These are phyloP conservation scores for Primulina huaijiensis DNA, from an alignment of 257 asterid species.

Conservation along the genomic window DNA sequence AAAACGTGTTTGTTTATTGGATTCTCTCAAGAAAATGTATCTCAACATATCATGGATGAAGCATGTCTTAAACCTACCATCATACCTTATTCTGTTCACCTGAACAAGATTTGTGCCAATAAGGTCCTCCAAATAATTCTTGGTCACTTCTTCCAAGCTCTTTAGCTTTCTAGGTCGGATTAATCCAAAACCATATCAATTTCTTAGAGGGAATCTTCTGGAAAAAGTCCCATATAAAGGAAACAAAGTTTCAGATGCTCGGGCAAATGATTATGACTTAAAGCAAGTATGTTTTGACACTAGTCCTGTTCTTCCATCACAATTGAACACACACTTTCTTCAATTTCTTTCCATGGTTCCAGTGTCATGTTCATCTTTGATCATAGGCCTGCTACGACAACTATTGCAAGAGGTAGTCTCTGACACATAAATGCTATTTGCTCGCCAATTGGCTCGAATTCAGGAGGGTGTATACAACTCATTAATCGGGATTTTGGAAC, in stretches of 20 bases:
- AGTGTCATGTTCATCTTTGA: constrained; percentile 17
- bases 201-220: constrained; percentile 18
- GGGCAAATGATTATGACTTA: constrained; percentile 30
- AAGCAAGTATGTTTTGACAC: constrained; percentile 21
- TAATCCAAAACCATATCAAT: constrained; percentile 28
- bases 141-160: constrained; percentile 29
- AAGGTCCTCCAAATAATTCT: constrained; percentile 28
- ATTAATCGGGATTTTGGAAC: constrained; percentile 11
- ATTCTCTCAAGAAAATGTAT: constrained; percentile 28
- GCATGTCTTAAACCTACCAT: constrained; percentile 29
- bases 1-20: constrained; percentile 15
- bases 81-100: constrained; percentile 19
- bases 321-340: constrained; percentile 14
- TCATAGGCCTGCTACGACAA: constrained; percentile 28
- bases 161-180: constrained; percentile 3
- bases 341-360: constrained; percentile 20
- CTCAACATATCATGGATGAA: constrained; percentile 31
- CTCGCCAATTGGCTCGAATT: constrained; percentile 21
- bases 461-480: constrained; percentile 8
- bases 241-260: constrained; percentile 25
- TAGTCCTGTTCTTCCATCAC: constrained; percentile 15
- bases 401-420: constrained; percentile 32
- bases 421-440: constrained; percentile 26
- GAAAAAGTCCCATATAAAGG: constrained; percentile 29
- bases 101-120: constrained; percentile 25